A percentile compares a stretch with the other conserved stretches of the same genome.
phyloP scores from a whole-genome alignment of 2,329 filamentous ascomycete genomes.

The Alternaria alternata region DNA sequence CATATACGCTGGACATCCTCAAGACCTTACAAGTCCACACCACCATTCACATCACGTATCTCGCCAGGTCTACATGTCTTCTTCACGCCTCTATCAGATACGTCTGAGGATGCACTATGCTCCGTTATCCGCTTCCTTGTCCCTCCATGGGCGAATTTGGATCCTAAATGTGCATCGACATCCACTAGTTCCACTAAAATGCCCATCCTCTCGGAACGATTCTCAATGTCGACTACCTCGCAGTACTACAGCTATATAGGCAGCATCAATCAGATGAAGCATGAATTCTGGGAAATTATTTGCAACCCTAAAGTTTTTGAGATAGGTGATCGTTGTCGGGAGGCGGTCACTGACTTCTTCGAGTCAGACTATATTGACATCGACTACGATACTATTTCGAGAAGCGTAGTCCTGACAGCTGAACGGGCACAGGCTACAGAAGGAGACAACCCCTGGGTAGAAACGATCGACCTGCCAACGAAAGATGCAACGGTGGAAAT shows the following conservation, averaged over 20 bases:
- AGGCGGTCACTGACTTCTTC: too few relatives aligned
- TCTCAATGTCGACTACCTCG: conserved; percentile 68
- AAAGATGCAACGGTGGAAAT: conserved; percentile 73
- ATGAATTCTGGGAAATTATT: too few relatives aligned
- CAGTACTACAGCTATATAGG: conserved; percentile 69
- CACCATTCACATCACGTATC: conserved; percentile 77
- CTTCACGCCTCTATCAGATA: conserved; percentile 66
- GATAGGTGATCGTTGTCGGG: too few relatives aligned
- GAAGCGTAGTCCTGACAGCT: conserved; percentile 70
- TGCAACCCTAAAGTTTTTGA: too few relatives aligned
- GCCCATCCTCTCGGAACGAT: conserved; percentile 64
- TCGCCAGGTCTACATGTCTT: conserved; percentile 84
- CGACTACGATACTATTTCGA: conserved; percentile 75
- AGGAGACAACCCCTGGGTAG: too few relatives aligned
- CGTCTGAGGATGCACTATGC: conserved; percentile 58
- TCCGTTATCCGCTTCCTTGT: too few relatives aligned
- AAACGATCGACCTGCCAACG: too few relatives aligned
- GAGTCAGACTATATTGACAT: conserved; percentile 58
- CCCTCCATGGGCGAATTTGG: too few relatives aligned
- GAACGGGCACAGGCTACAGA: conserved; percentile 60
- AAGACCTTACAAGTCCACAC: conserved; percentile 63
- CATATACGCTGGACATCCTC: conserved; percentile 81
- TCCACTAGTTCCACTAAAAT: conserved; percentile 69
- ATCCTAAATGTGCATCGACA: conserved; percentile 35
- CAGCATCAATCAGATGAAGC: too few relatives aligned